Evolutionary conservation across 1,139 yeast genomes (phyloP), one percentile per base, ranked within the genome.

Genomic region (Debaryomyces udenii): DNA sequence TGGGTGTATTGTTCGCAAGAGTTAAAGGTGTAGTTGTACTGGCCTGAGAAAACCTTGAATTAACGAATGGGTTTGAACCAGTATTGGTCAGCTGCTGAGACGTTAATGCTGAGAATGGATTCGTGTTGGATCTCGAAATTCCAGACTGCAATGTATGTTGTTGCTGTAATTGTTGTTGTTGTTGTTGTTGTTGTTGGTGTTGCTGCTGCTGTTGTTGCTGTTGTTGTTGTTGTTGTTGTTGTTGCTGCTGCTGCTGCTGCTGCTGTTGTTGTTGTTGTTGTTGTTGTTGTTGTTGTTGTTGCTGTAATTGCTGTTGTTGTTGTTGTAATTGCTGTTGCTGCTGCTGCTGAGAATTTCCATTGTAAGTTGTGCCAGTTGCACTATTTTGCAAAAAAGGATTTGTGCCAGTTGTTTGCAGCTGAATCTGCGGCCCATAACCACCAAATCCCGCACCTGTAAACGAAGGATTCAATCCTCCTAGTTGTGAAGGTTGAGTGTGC

Each of bases 401-500:
- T 3, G 52, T 50, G 14, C 61, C 64, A 6, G 61, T 53, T 30
- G 57, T 54, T 45, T 57, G 56, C 51, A 51, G 43, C 56, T 55
- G 53, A 15, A 52, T 33, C 38, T 61, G 68, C 26, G 66, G 61
- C 5, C 68, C 67, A 52, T 74, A 75, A 3, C 81, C 81, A 13
- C 83, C 83, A 59, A 78, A 78, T 0, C 85, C 85, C 31, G 71
- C 70, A 9, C 85, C 85, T 11, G 86, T 80, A 48, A 62, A 67
- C 2, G 68, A 53, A 27, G 77, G 61, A 33, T 45, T 45, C 38
- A 45, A 31, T 27, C 45, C 36, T 15, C 38, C 41, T 29, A 42
- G 49, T 10, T 46, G 29, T 38, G 50, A 52, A 6, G 6, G 6
- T 14, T 32, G 27, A n/a, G 34, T 16, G 15, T 22, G 37, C 22